Evolutionary conservation across 163 green algal genomes (phyloP).

Genomic region (Coccomyxa subellipsoidea): DNA sequence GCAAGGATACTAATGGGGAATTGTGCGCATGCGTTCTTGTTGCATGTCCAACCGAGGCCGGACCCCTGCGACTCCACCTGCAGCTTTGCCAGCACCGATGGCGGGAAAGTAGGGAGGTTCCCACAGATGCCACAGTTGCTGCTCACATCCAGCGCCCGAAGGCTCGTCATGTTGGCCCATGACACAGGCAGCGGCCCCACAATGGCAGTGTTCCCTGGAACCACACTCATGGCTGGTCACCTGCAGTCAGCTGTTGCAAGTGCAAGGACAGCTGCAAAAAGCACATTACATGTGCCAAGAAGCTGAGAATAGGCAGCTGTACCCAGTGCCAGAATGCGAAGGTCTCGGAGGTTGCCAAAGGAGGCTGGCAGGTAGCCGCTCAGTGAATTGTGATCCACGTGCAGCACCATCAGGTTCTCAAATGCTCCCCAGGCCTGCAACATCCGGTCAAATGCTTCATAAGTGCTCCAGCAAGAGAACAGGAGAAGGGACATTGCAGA

Average conservation of each 20-base stretch:
- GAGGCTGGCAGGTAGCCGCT: not conserved
- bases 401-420: not conserved
- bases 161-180: not conserved
- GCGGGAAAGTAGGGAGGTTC: not conserved
- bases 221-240: not conserved
- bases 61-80: not conserved
- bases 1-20: not conserved
- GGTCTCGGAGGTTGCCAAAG: not conserved
- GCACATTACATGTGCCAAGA: too few relatives aligned
- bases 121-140: conserved; percentile 4
- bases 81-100: not conserved
- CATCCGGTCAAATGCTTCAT: not conserved
- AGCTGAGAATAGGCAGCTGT: too few relatives aligned
- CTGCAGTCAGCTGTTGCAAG: not conserved
- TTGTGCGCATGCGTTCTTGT: not conserved
- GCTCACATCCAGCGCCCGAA: not conserved
- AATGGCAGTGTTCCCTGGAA: not conserved
- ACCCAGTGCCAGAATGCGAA: not conserved
- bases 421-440: not conserved
- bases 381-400: conserved; percentile 1
- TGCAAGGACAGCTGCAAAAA: not conserved
- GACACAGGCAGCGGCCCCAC: not conserved
- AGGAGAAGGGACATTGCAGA: not conserved
- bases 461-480: not conserved
- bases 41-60: not conserved